phyloP scores from a whole-genome alignment of 2,329 filamentous ascomycete species.

The Pseudogymnoascus sp. region DNA sequence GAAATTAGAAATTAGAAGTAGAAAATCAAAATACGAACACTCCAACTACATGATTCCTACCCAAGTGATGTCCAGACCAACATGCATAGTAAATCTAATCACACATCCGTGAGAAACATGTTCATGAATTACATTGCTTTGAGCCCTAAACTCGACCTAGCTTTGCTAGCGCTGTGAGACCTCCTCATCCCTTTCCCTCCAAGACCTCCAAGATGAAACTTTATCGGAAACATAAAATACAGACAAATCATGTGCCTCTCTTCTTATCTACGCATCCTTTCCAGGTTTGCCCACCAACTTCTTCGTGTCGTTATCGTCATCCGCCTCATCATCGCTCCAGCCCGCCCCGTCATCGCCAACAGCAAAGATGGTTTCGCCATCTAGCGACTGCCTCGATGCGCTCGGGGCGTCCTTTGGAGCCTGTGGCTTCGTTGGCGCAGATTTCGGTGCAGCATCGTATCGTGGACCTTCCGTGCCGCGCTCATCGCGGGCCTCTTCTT shows the following conservation, averaged over 20 bases:
- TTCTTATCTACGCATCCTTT: conserved; percentile 5
- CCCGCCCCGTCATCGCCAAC: conserved; percentile 73
- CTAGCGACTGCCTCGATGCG: conserved; percentile 49
- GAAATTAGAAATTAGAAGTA: not conserved
- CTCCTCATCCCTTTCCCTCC: not conserved
- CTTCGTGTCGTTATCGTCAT: conserved; percentile 47
- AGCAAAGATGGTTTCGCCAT: conserved; percentile 93
- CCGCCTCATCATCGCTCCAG: conserved; percentile 68
- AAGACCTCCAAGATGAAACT: not conserved
- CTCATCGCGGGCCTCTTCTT: conserved; percentile 48
- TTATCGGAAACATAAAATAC: conserved; percentile 7
- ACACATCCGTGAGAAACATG: not conserved
- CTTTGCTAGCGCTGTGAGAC: not conserved
- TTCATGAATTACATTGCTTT: conserved; percentile 7
- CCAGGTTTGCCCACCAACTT: conserved; percentile 40
- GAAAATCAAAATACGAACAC: not conserved
- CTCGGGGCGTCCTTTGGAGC: conserved; percentile 27
- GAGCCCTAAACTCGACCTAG: not conserved
- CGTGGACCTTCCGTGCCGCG: conserved; percentile 27
- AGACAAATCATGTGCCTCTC: conserved; percentile 9
- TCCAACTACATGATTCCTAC: not conserved
- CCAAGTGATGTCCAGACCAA: not conserved
- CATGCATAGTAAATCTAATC: not conserved
- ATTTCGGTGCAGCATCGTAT: conserved; percentile 24
- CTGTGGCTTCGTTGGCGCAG: conserved; percentile 18